These are phyloP conservation scores for Exophiala spinifera DNA, from an alignment of 2,329 filamentous ascomycete genomes.

Conservation along the genomic window DNA sequence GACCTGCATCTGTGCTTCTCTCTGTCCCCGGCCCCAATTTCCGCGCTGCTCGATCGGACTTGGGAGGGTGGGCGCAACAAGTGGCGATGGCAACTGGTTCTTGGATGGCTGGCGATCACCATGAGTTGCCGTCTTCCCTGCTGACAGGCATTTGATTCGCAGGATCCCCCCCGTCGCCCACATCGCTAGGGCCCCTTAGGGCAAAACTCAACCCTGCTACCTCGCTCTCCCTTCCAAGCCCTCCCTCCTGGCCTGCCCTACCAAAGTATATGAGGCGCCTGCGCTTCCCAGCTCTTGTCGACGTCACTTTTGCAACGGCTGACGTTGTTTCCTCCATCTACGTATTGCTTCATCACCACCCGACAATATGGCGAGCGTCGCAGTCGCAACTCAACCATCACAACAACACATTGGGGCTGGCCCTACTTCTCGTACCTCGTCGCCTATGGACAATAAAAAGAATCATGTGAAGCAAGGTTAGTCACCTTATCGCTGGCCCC, in stretches of 20 bases:
- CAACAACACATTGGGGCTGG: slow-evolving; percentile 28
- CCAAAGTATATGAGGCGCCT: slow-evolving; percentile 27
- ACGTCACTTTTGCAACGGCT: slow-evolving; percentile 29
- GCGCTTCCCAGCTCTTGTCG: slow-evolving; percentile 25
- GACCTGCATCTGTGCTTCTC: too few species aligned
- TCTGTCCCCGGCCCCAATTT: slow-evolving; percentile 14
- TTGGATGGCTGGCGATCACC: slow-evolving; percentile 23
- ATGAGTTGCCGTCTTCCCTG: slow-evolving; percentile 20
- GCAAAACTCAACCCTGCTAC: slow-evolving; percentile 15
- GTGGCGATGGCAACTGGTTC: slow-evolving; percentile 18
- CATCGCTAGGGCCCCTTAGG: slow-evolving; percentile 14
- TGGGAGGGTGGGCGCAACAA: slow-evolving; percentile 18
- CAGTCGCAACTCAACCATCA: slow-evolving; percentile 28
- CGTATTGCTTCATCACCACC: slow-evolving; percentile 27
- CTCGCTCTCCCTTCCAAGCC: slow-evolving; percentile 17
- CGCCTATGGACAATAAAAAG: slow-evolving; percentile 45
- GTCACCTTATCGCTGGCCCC: slow-evolving; percentile 19
- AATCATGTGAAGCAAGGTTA: slow-evolving; percentile 40
- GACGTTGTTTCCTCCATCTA: slow-evolving; percentile 27
- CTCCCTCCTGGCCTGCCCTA: slow-evolving; percentile 18
- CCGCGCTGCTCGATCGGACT: slow-evolving; percentile 9
- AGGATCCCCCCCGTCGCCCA: slow-evolving; percentile 14
- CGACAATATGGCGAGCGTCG: slow-evolving; percentile 27
- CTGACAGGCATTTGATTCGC: slow-evolving; percentile 26
- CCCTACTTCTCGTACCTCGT: slow-evolving; percentile 36